A percentile compares a stretch with the other conserved stretches of the same genome.
Conservation (phyloP, 331 rosid species). For the Acacia pycnantha region DNA sequence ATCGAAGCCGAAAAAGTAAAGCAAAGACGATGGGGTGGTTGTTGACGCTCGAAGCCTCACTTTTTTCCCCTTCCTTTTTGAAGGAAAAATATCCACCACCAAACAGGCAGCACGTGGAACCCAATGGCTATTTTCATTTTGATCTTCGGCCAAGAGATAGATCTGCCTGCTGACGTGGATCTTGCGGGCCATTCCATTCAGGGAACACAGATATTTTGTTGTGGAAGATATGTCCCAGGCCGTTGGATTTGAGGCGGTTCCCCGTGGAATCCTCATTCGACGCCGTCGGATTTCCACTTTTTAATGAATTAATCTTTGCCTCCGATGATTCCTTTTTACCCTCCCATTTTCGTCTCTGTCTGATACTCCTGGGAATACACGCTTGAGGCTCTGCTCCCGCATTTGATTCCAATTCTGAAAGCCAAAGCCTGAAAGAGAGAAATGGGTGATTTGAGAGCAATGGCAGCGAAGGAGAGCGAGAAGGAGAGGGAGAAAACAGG, state of each 20-base stretch:
- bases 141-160: constrained; percentile 24
- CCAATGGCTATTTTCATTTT: constrained; percentile 23
- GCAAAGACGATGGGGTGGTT: neutral
- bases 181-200: neutral
- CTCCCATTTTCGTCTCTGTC: neutral
- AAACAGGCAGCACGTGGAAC: neutral
- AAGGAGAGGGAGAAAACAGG: neutral
- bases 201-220: constrained; percentile 35
- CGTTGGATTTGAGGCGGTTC: constrained; percentile 24
- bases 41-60: neutral
- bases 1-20: neutral
- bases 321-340: neutral
- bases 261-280: neutral
- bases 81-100: constrained; percentile 15
- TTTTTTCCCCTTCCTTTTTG: no score
- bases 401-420: neutral
- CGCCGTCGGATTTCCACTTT: constrained; percentile 22
- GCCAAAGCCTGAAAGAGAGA: neutral
- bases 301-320: neutral
- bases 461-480: neutral
- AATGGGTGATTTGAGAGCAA: constrained; percentile 45
- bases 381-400: neutral
- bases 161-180: constrained; percentile 39
- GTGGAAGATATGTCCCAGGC: constrained; percentile 14
- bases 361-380: neutral